Base-by-base conservation (phyloP, 1,284 basidiomycete genomes). In the Papiliotrema fonsecae region DNA sequence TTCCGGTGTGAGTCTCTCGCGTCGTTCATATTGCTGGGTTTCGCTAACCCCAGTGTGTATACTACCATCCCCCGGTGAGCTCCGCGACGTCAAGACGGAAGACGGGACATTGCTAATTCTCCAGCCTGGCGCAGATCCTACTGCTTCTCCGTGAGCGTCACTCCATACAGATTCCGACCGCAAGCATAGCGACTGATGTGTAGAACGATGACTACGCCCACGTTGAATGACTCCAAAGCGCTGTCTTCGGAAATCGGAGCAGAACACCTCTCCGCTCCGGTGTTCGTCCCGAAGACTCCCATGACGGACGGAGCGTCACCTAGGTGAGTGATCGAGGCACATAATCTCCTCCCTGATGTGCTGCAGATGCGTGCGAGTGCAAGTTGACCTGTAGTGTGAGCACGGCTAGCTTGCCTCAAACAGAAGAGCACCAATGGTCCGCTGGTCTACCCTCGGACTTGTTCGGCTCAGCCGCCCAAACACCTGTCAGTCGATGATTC, bases 271-370 rank as follows among this genome's bases (percentile, higher is more conserved):
- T 49, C 65, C 63, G 88, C 88, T 0, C 88, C 88, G 32, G 83
- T 90, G 36, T 92, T 92, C 57, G 82, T 92, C 21, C 88, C 88
- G 30, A 89, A 87, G 69, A 74, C 78, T 14, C 65, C 76, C 11
- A 52, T 69, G 24, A 18, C 48, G 14, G 48, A 42, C 1, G 57
- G 58, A 11, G 46, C 47, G 9, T 58, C 60, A 5, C 57, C 62
- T 13, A 53, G 49, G 62, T 62, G 34, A 44, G 56, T 52, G 27
- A 7, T 9, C 18, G n/a, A 11, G 3, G n/a, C n/a, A n/a, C n/a
- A n/a, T n/a, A n/a, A n/a, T n/a, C n/a, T n/a, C n/a, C n/a, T n/a
- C n/a, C n/a, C n/a, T n/a, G n/a, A 6, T 43, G 4, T 36, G 16
- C 26, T 7, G 24, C 25, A 14, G 10, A 10, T 7, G 11, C 9